Percentiles rank a stretch among this genome's conserved stretches.
These are phyloP conservation scores for Zelopaecilomyces penicillatus DNA, from an alignment of 2,329 filamentous ascomycete genomes.

Conservation along the genomic window DNA sequence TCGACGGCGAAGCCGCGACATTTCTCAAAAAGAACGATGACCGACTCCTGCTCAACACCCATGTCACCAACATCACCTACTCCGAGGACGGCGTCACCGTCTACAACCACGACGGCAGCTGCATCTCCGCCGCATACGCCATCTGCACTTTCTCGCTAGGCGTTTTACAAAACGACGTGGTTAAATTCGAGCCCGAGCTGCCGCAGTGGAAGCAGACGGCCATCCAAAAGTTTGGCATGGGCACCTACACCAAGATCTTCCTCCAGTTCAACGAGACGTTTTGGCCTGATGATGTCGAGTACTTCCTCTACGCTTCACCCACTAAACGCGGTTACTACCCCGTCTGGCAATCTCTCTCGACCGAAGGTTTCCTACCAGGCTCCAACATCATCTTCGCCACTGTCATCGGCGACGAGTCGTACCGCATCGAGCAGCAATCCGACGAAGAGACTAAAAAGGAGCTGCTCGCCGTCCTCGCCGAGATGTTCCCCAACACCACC, in stretches of 20 bases:
- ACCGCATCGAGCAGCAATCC: constrained; percentile 49
- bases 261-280: constrained; percentile 60
- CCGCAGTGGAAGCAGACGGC: constrained; percentile 57
- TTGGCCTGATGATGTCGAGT: constrained; percentile 43
- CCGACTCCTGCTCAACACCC: constrained; percentile 49
- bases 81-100: constrained; percentile 44
- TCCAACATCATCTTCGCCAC: constrained; percentile 61
- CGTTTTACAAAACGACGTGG: constrained; percentile 53
- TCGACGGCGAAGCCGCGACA: constrained; percentile 46
- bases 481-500: constrained; percentile 50
- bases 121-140: constrained; percentile 52
- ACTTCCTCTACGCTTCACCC: constrained; percentile 37
- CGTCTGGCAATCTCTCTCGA: constrained; percentile 55
- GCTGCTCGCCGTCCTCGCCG: constrained; percentile 46
- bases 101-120: constrained; percentile 43
- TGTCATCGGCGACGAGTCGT: constrained; percentile 47
- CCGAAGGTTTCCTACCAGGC: constrained; percentile 47
- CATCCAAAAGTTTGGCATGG: constrained; percentile 59
- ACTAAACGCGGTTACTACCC: constrained; percentile 38
- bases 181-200: constrained; percentile 49
- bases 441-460: constrained; percentile 50
- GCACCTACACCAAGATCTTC: constrained; percentile 67
- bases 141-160: constrained; percentile 61
- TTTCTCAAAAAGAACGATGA: constrained; percentile 49
- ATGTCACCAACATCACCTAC: constrained; percentile 47